Base-by-base conservation (phyloP, 2,329 filamentous ascomycete species). In the Alternaria sp. region DNA sequence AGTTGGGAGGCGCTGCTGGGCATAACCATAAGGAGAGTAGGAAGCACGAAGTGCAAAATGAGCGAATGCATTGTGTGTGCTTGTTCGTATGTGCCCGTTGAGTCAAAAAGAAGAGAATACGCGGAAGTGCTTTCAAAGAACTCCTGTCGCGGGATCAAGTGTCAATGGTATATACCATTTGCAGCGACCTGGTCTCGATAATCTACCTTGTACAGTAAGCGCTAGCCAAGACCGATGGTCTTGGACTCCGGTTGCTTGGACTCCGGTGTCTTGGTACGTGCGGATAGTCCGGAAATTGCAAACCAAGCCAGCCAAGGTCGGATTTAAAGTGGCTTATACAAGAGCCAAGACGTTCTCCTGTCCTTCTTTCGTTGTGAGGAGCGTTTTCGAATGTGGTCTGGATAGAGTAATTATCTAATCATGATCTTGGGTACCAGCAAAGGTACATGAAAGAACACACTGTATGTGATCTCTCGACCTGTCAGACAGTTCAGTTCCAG, bases 1-100 rank as follows among this genome's bases (percentile, higher is more conserved):
- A 66, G 61, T 28, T 62, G 55, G 16, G 43, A 36, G 14, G 55
- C 60, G 43, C 42, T 47, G 41, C 51, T 46, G 2, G 51, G 32
- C 7, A 14, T 36, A 2, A 51, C 4, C 32, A 24, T 22, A 12
- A 59, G 51, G 20, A 52, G 43, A n/a, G 44, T 41, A 5, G 51
- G 54, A 7, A 59, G 43, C 43, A 42, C 44, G 1, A 38, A 51
- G 9, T 18, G 28, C 4, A 51, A 26, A 36, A 56, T 12, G 14
- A 47, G 53, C 20, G 18, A 36, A 32, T 42, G 48, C 53, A 56
- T 56, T 22, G 26, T 49, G 30, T 18, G 7, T 20, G 8, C 8
- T 8, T 39, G 8, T 39, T 39, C n/a, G 38, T 39, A 20, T 39
- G 9, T 39, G 8, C 18, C 8, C n/a, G 38, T 20, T 20, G 38